Conservation (phyloP, 371 early-diverging fungal species). For the Mortierella sp. region DNA sequence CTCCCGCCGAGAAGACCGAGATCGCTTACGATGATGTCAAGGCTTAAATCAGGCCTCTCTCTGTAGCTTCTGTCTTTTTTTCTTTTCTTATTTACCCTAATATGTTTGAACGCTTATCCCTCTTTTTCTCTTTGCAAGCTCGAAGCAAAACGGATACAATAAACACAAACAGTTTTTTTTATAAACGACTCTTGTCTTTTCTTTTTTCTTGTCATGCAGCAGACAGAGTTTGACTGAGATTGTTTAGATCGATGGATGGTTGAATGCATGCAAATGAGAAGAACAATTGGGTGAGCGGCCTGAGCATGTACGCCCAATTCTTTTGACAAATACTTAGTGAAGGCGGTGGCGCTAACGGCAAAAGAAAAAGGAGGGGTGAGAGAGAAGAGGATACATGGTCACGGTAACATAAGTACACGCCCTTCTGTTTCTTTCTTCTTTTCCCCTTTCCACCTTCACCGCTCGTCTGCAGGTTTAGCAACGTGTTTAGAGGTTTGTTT, state of each 20-base stretch:
- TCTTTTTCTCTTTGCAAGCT: background rate
- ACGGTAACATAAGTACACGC: background rate
- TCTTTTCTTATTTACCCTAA: slow-evolving; percentile 5
- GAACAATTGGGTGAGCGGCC: background rate
- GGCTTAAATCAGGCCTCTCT: slow-evolving; percentile 21
- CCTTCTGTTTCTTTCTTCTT: background rate
- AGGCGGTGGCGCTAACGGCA: background rate
- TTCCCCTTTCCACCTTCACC: background rate
- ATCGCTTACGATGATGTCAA: slow-evolving; percentile 30
- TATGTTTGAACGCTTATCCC: background rate
- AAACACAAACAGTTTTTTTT: background rate
- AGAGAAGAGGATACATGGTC: background rate
- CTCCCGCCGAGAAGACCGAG: slow-evolving; percentile 44
- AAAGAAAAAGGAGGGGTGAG: background rate
- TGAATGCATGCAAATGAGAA: background rate
- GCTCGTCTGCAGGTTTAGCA: background rate
- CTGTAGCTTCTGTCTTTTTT: background rate
- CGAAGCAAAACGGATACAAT: background rate
- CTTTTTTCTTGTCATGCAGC: background rate
- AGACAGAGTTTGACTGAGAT: background rate
- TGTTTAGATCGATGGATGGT: background rate
- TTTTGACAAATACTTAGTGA: too few species aligned
- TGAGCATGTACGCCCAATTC: background rate
- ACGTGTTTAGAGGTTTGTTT: background rate
- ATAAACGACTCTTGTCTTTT: background rate